Conservation (phyloP, 257 asterid genomes). For the Anisodus acutangulus region DNA sequence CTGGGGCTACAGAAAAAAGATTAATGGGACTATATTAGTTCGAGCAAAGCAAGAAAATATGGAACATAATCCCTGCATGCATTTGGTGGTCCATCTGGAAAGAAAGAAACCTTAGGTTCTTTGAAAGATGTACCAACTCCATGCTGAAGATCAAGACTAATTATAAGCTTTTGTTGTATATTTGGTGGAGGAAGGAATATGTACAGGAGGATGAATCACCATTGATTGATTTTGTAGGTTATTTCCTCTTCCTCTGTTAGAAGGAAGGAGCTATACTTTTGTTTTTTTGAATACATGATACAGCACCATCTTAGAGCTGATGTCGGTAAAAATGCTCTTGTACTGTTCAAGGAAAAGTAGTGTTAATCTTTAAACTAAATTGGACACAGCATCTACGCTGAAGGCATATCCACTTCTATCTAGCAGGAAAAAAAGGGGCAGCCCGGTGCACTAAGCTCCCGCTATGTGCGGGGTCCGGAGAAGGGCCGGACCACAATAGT, state of each 20-base stretch:
- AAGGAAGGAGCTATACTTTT: slow-evolving; percentile 5
- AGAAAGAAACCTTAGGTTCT: neutral
- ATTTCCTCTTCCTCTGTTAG: neutral
- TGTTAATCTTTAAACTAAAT: neutral
- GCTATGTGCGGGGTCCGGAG: no score
- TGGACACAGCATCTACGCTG: neutral
- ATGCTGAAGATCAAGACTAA: slow-evolving; percentile 8
- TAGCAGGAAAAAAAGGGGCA: no score
- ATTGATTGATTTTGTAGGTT: slow-evolving; percentile 12
- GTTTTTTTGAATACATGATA: neutral
- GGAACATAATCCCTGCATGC: slow-evolving; percentile 4
- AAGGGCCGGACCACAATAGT: no score
- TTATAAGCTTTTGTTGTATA: neutral
- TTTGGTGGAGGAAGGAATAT: slow-evolving; percentile 12
- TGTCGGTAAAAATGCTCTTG: neutral
- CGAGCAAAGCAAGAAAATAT: slow-evolving; percentile 6
- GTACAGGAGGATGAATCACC: neutral
- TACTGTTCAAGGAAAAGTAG: neutral
- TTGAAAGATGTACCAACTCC: slow-evolving; percentile 8
- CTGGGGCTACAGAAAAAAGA: neutral
- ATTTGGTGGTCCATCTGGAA: slow-evolving; percentile 13
- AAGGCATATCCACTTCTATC: slow-evolving; percentile 12
- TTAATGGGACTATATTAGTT: neutral
- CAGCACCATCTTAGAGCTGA: neutral
- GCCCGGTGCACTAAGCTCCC: no score